phyloP scores from a whole-genome alignment of 1,284 basidiomycete genomes.

The Ganoderma sinense region DNA sequence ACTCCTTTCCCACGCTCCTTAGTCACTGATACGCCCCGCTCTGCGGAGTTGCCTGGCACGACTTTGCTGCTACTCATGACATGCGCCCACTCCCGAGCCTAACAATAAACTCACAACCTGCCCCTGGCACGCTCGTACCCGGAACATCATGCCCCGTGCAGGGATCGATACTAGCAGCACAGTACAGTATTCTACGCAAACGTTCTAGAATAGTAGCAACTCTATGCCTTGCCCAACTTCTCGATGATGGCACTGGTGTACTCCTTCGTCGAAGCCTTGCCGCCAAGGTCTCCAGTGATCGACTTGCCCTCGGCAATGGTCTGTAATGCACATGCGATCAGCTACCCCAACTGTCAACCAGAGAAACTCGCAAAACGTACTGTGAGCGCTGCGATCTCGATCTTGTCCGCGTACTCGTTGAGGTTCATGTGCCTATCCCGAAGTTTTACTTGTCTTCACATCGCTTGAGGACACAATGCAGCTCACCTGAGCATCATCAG shows the following conservation, averaged over 20 bases:
- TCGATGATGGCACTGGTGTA: constrained; percentile 90
- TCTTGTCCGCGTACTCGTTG: constrained; percentile 85
- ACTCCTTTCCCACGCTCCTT: constrained; percentile 36
- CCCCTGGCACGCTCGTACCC: neutral
- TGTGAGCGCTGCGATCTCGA: constrained; percentile 89
- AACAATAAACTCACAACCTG: neutral
- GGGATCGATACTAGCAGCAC: constrained; percentile 17
- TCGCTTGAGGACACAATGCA: neutral
- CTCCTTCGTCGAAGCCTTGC: constrained; percentile 87
- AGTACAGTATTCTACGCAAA: constrained; percentile 33
- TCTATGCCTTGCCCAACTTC: constrained; percentile 63
- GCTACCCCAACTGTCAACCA: too few relatives aligned
- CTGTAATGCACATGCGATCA: constrained; percentile 47
- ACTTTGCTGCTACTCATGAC: constrained; percentile 7
- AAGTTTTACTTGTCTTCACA: neutral
- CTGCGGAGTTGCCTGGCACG: constrained; percentile 19
- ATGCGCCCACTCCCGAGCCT: constrained; percentile 15
- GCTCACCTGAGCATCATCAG: constrained; percentile 95
- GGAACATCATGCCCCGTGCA: constrained; percentile 11
- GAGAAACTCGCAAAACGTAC: constrained; percentile 49
- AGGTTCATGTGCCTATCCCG: constrained; percentile 90
- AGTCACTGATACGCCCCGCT: constrained; percentile 31
- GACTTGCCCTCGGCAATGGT: constrained; percentile 95
- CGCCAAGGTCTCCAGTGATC: constrained; percentile 94
- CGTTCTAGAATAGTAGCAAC: constrained; percentile 31